Evolutionary conservation across 768 basidiomycete genomes (phyloP).

Genomic region (Tricholomella constricta): DNA sequence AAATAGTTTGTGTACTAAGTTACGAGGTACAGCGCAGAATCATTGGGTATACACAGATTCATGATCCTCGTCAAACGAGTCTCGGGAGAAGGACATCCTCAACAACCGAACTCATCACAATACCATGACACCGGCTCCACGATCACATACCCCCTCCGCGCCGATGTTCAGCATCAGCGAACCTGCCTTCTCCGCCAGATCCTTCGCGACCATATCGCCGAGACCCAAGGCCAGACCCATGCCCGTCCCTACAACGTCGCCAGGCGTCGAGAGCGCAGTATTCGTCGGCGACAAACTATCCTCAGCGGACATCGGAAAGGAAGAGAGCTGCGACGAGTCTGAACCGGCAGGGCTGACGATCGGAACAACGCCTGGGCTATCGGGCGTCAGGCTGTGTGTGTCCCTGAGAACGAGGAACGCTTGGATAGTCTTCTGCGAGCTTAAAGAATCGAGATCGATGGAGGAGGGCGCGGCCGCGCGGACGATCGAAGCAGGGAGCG

Average conservation of each 20-base stretch:
- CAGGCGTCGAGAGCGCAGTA: slow-evolving; percentile 32
- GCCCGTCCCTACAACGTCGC: slow-evolving; percentile 21
- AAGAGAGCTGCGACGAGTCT: slow-evolving; percentile 22
- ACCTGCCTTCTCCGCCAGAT: slow-evolving; percentile 14
- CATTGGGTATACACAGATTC: no score
- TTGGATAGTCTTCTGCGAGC: slow-evolving; percentile 26
- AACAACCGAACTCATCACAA: not conserved
- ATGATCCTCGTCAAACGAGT: not conserved
- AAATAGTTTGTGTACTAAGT: no score
- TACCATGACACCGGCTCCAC: slow-evolving; percentile 5
- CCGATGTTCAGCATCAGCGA: slow-evolving; percentile 15
- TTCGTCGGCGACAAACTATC: slow-evolving; percentile 26
- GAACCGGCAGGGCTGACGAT: slow-evolving; percentile 26
- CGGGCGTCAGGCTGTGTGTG: slow-evolving; percentile 24
- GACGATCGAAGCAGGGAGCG: slow-evolving; percentile 22
- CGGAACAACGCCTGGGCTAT: slow-evolving; percentile 24
- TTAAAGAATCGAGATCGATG: slow-evolving; percentile 28
- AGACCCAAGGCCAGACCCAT: slow-evolving; percentile 3
- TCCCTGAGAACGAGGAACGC: slow-evolving; percentile 29
- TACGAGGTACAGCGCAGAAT: no score
- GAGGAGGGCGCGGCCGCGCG: slow-evolving; percentile 29
- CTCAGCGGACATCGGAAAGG: slow-evolving; percentile 23
- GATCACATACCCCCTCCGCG: slow-evolving; percentile 23
- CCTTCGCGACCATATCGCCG: slow-evolving; percentile 8
- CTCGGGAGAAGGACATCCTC: not conserved